These are phyloP conservation scores for Moringa oleifera DNA, from an alignment of 345 rosid genomes.

Conservation along the genomic window DNA sequence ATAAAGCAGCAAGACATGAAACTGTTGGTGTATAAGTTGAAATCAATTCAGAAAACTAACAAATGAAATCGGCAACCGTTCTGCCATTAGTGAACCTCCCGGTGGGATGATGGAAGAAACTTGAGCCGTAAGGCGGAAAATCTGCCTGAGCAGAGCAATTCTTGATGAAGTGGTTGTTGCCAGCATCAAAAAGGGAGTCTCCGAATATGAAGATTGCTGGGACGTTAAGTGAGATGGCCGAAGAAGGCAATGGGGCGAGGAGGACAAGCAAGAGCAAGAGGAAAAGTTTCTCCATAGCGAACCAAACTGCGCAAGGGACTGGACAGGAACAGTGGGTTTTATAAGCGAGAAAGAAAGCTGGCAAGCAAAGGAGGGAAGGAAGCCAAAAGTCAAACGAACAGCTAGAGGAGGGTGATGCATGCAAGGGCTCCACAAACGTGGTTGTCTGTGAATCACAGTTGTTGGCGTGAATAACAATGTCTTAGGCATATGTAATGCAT, in stretches of 20 bases:
- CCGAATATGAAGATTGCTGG: constrained; percentile 59
- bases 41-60: constrained; percentile 2
- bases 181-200: constrained; percentile 63
- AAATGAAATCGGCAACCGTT: constrained; percentile 57
- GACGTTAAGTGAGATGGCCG: constrained; percentile 20
- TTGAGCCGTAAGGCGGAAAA: constrained; percentile 71
- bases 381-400: too few species aligned
- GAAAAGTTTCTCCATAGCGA: constrained; percentile 18
- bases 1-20: too few species aligned
- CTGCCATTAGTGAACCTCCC: constrained; percentile 76
- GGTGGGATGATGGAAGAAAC: constrained; percentile 57
- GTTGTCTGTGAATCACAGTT: too few species aligned
- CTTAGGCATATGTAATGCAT: too few species aligned
- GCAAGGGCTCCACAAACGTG: too few species aligned
- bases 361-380: too few species aligned
- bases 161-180: constrained; percentile 58
- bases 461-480: too few species aligned
- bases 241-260: background rate
- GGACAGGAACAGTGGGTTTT: too few species aligned
- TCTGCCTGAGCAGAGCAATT: constrained; percentile 65
- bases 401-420: too few species aligned
- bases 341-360: too few species aligned
- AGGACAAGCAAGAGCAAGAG: constrained; percentile 1
- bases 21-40: background rate
- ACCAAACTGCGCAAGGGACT: too few species aligned